Percentiles rank a stretch among this genome's conserved stretches.
These are phyloP conservation scores for Rutidosis leptorrhynchoides DNA, from an alignment of 129 eudicot genomes.

Conservation along the genomic window DNA sequence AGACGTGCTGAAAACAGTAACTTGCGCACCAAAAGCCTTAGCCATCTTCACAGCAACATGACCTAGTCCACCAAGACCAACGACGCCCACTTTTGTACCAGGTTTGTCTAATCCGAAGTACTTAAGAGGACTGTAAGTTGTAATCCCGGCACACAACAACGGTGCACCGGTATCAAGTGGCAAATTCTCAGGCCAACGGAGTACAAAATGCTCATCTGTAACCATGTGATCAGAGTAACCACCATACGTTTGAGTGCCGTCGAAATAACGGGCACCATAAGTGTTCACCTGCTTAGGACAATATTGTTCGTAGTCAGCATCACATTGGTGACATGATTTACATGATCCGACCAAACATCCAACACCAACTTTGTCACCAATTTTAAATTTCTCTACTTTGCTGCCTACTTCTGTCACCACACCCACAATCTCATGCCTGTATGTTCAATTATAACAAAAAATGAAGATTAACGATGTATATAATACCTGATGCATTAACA, in stretches of 20 bases:
- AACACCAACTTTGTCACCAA: conserved; percentile 79
- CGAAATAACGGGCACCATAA: conserved; percentile 24
- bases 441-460: not conserved
- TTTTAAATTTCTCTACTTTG: conserved; percentile 58
- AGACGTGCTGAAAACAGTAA: conserved; percentile 56
- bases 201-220: conserved; percentile 46
- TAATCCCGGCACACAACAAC: conserved; percentile 59
- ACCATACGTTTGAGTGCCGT: conserved; percentile 60
- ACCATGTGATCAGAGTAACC: conserved; percentile 64
- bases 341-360: conserved; percentile 78
- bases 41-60: conserved; percentile 64
- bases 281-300: conserved; percentile 47
- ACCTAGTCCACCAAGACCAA: conserved; percentile 66
- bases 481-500: not conserved
- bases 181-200: conserved; percentile 52
- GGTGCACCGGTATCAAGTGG: conserved; percentile 60
- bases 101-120: conserved; percentile 51
- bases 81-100: conserved; percentile 52
- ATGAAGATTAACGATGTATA: no score
- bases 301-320: conserved; percentile 41
- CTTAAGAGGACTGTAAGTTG: conserved; percentile 49
- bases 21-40: conserved; percentile 55
- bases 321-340: conserved; percentile 43
- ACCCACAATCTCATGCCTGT: conserved; percentile 70
- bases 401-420: conserved; percentile 69